These are phyloP conservation scores for Xylaria arbuscula DNA, from an alignment of 2,329 filamentous ascomycete species.

Conservation along the genomic window DNA sequence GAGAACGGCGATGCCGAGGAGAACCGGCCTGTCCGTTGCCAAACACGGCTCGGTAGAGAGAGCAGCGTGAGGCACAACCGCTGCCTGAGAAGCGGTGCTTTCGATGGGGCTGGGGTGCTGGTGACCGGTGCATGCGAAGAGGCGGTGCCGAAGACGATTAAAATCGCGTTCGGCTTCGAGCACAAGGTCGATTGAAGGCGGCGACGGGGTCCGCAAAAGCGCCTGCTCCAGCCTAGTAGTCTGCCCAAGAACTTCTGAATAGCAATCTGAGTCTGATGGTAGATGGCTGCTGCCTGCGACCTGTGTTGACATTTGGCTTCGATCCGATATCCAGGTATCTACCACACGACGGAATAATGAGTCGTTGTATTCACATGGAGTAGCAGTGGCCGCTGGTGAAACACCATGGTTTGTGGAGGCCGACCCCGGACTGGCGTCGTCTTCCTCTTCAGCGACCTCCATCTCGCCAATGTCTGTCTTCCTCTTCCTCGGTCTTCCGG, in stretches of 20 bases:
- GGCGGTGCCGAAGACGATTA: conserved; percentile 15
- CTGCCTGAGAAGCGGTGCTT: background rate
- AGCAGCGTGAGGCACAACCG: background rate
- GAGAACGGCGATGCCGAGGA: conserved; percentile 34
- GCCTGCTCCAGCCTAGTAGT: background rate
- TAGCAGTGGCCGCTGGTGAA: background rate
- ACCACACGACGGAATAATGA: conserved; percentile 9
- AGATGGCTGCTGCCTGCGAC: background rate
- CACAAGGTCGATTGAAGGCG: background rate
- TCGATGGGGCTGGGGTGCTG: background rate
- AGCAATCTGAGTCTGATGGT: background rate
- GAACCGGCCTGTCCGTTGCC: conserved; percentile 28
- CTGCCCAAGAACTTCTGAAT: background rate
- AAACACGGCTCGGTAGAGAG: conserved; percentile 17
- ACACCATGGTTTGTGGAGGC: background rate
- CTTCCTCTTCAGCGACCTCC: background rate
- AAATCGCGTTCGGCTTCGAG: conserved; percentile 37
- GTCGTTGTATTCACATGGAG: background rate
- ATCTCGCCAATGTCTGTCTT: background rate
- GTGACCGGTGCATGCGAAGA: conserved; percentile 36
- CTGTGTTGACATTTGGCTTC: no score
- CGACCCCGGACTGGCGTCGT: background rate
- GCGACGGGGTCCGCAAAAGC: background rate
- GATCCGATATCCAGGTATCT: conserved; percentile 22
- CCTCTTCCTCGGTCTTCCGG: conserved; percentile 20